Base-by-base conservation (phyloP, 257 asterid genomes). In the Gentiana straminea region DNA sequence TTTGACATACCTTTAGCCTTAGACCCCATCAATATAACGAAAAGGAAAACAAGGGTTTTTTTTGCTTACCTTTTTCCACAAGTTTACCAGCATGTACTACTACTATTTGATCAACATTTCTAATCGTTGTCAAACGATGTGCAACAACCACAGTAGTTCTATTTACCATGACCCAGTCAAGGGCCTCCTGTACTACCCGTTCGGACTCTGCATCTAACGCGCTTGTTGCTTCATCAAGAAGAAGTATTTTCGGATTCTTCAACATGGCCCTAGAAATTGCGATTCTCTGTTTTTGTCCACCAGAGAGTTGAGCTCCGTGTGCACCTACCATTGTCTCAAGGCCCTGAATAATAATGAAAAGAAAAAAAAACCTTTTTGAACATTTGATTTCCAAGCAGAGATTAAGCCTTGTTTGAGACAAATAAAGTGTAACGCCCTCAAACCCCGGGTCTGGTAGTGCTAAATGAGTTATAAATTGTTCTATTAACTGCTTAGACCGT, bases 201-300 rank as follows among this genome's bases (percentile, higher is more conserved):
- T 87, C 96, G 0, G 94, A 87, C 60, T 82, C 96, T 0, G 82
- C 80, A 70, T 87, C 96, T 55, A 87, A 65, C 50, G 96, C 96
- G 52, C 96, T 87, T 13, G 96, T 86, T 5, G 96, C 96, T 78
- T 86, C 96, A 67, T 87, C 96, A 1, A 87, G 92, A 54, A 87
- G 96, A 38, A 87, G 92, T 62, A 87, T 78, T 66, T 65, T 87
- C 1, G 96, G 96, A 44, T 82, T 69, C 72, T 80, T 87, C 46
- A 87, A 62, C 64, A 87, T 84, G 35, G 96, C 96, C 43, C 94
- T 73, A 8, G 96, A 91, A 64, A 87, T 87, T 33, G 94, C 94
- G 8, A 87, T 63, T 64, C 96, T 65, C 62, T 87, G 96, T 72
- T 87, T 87, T 64, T 87, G 96, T 46, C 96, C 96, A 1, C 96